Evolutionary conservation across 2,329 filamentous ascomycete species (phyloP).

Genomic region (Phyllosticta ampelicida): DNA sequence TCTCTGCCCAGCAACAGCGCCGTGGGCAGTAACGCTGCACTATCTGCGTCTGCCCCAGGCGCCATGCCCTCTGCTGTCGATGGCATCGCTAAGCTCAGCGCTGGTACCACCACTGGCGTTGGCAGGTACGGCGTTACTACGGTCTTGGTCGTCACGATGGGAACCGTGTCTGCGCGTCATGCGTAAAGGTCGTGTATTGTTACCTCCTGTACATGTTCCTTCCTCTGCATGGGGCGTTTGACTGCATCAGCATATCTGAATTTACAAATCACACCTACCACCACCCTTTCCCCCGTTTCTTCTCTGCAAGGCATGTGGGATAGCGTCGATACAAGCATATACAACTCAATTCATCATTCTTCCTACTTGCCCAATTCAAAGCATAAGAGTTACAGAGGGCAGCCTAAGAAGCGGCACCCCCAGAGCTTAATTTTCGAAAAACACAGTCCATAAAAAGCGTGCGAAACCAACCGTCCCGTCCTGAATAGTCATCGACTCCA

Average conservation of each 20-base stretch:
- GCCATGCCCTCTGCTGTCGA: background rate
- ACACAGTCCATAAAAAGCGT: no score
- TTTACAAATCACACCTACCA: background rate
- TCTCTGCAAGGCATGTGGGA: no score
- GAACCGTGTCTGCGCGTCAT: background rate
- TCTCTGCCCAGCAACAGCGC: background rate
- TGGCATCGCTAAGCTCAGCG: background rate
- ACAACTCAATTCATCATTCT: no score
- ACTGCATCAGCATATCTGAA: background rate
- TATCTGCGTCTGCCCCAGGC: background rate
- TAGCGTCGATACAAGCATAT: no score
- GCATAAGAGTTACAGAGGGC: no score
- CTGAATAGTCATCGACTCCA: no score
- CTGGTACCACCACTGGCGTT: background rate
- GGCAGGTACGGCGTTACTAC: background rate
- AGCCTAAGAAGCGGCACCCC: no score
- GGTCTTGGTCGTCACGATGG: background rate
- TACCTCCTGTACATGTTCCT: background rate
- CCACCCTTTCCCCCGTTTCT: no score
- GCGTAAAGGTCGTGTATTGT: background rate
- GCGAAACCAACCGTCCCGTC: no score
- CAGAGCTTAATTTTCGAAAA: no score
- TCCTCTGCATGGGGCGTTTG: background rate
- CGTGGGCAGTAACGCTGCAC: background rate
- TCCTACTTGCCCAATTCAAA: no score